Base-by-base conservation (phyloP, 2,329 filamentous ascomycete genomes). In the Xenoacremonium recifei region DNA sequence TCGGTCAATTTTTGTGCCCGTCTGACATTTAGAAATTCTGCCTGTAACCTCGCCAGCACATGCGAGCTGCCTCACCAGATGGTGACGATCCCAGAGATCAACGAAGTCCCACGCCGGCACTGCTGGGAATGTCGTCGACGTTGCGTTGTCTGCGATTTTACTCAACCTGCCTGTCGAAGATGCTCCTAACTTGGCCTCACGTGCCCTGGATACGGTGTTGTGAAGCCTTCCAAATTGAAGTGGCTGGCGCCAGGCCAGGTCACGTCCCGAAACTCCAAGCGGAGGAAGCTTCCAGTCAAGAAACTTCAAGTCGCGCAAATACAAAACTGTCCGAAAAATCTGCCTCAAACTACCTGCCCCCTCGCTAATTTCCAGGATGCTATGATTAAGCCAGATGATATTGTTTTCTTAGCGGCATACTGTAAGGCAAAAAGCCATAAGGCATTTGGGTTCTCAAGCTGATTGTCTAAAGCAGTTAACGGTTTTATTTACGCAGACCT, bases 61-160 rank as follows among this genome's bases (percentile, higher is more conserved):
- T n/a, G n/a, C n/a, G n/a, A n/a, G n/a, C n/a, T n/a, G n/a, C n/a
- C n/a, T n/a, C n/a, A n/a, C n/a, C n/a, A n/a, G n/a, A n/a, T n/a
- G n/a, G n/a, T n/a, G n/a, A n/a, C n/a, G n/a, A n/a, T n/a, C n/a
- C n/a, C n/a, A n/a, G n/a, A n/a, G n/a, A n/a, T n/a, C n/a, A 7
- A 27, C 23, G 23, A 27, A 13, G 23, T 7, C 23, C 29, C 4
- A 5, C 21, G 35, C 4, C 57, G 50, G 35, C 64, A 67, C 36
- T 70, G 67, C 47, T 70, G 66, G 67, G 67, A 69, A 43, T 70
- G 67, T 43, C 62, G 54, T n/a, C 61, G 66, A 10, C 63, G 65
- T 1, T 50, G 59, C 7, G 45, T 70, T 3, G 66, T 68, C 16
- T 70, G 67, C 45, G 66, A 69, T 48, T 61, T 59, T 6, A 50